Evolutionary conservation across 140 eudicot species (phyloP).

Genomic region (Ambrosia hybrid): DNA sequence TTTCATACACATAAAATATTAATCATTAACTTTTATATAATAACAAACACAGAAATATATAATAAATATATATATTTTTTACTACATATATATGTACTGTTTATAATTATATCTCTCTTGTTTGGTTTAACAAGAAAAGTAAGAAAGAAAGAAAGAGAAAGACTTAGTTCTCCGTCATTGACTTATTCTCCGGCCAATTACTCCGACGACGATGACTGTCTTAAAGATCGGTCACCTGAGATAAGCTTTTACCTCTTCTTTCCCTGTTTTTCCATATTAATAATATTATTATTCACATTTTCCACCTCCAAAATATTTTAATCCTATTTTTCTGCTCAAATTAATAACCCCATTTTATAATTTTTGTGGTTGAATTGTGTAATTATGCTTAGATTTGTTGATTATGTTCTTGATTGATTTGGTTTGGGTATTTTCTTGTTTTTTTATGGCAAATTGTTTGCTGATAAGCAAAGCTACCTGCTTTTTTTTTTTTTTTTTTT

Average conservation of each 20-base stretch:
- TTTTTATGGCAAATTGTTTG: slow-evolving; percentile 25
- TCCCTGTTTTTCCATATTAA: not conserved
- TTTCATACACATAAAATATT: slow-evolving; percentile 1
- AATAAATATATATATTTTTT: not conserved
- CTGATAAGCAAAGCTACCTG: slow-evolving; percentile 36
- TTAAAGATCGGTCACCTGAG: slow-evolving; percentile 46
- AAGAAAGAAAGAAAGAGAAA: slow-evolving; percentile 1
- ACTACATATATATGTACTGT: not conserved
- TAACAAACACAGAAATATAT: slow-evolving; percentile 1
- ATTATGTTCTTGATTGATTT: no score
- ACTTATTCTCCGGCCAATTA: slow-evolving; percentile 39
- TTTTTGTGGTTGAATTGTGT: slow-evolving; percentile 21
- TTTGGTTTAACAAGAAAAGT: slow-evolving; percentile 8
- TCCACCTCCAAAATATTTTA: slow-evolving; percentile 30
- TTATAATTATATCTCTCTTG: not conserved
- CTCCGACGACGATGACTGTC: slow-evolving; percentile 31
- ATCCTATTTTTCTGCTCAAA: slow-evolving; percentile 15
- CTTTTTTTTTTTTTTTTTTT: not conserved
- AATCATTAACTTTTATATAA: not conserved
- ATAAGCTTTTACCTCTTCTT: slow-evolving; percentile 25
- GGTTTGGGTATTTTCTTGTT: not conserved
- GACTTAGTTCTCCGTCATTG: slow-evolving; percentile 43
- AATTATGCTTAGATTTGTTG: slow-evolving; percentile 24
- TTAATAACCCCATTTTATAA: slow-evolving; percentile 12
- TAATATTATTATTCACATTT: slow-evolving; percentile 27